Conservation (phyloP, 306 rosid genomes). For the Quercus variabilis region DNA sequence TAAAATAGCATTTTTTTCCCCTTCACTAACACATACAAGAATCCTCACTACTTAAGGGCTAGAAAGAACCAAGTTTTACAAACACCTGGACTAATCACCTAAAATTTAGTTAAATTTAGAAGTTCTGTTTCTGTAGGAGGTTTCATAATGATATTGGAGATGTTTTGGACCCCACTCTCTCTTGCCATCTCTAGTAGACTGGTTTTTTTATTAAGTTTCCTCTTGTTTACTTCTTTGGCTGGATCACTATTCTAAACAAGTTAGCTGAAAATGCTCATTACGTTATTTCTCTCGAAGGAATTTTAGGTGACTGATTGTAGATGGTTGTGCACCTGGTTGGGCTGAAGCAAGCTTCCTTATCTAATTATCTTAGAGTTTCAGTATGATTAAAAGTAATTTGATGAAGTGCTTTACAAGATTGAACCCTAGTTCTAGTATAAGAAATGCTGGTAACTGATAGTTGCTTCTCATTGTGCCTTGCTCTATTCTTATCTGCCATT, state of each 20-base stretch:
- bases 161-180: no score
- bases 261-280: neutral
- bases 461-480: neutral
- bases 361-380: neutral
- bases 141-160: no score
- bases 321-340: neutral
- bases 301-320: neutral
- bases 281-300: neutral
- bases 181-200: no score
- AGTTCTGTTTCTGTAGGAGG: no score
- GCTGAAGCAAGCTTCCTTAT: neutral
- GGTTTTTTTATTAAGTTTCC: no score
- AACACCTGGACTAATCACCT: no score
- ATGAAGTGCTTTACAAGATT: neutral
- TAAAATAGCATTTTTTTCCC: no score
- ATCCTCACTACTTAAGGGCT: no score
- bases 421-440: neutral
- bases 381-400: neutral
- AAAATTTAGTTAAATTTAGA: no score
- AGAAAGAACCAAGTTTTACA: no score
- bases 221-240: neutral
- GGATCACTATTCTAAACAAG: neutral
- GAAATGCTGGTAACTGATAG: neutral
- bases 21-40: no score
- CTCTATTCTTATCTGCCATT: neutral